phyloP scores from a whole-genome alignment of 202 grass and related monocot species.

The Eragrostis tef region DNA sequence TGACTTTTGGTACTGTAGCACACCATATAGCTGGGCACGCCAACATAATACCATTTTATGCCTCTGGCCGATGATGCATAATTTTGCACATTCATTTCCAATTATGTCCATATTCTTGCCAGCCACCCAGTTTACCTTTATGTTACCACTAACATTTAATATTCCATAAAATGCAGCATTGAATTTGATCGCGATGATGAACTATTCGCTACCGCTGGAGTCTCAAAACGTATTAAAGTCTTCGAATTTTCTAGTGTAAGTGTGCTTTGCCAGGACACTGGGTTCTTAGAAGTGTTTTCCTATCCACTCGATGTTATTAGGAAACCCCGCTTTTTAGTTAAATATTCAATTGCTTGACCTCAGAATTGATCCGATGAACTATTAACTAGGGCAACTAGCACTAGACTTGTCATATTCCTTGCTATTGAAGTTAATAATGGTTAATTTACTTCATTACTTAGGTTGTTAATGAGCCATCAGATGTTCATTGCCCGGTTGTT shows the following conservation, averaged over 20 bases:
- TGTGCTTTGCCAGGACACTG: slow-evolving; percentile 18
- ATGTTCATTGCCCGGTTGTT: slow-evolving; percentile 92
- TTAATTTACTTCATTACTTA: slow-evolving; percentile 47
- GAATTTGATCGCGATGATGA: slow-evolving; percentile 99
- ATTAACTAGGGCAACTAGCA: not conserved
- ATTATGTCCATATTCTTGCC: not conserved
- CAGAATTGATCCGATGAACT: too few species aligned
- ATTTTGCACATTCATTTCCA: slow-evolving; percentile 18
- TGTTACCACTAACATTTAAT: slow-evolving; percentile 12
- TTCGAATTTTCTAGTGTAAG: slow-evolving; percentile 96
- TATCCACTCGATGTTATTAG: not conserved
- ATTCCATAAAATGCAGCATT: slow-evolving; percentile 65
- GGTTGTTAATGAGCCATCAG: slow-evolving; percentile 92
- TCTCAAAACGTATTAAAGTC: slow-evolving; percentile 98
- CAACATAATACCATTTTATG: not conserved
- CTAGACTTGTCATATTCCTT: slow-evolving; percentile 4
- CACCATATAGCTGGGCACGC: not conserved
- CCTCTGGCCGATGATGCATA: slow-evolving; percentile 1
- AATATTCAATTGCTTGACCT: not conserved
- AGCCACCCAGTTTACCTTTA: not conserved
- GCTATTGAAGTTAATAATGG: slow-evolving; percentile 23
- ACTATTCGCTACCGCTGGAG: slow-evolving; percentile 94
- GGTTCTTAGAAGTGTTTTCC: not conserved
- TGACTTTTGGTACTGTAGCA: too few species aligned
- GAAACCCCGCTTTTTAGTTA: not conserved